Evolutionary conservation across 2,329 filamentous ascomycete genomes (phyloP).

Genomic region (Calonectria fujianensis): DNA sequence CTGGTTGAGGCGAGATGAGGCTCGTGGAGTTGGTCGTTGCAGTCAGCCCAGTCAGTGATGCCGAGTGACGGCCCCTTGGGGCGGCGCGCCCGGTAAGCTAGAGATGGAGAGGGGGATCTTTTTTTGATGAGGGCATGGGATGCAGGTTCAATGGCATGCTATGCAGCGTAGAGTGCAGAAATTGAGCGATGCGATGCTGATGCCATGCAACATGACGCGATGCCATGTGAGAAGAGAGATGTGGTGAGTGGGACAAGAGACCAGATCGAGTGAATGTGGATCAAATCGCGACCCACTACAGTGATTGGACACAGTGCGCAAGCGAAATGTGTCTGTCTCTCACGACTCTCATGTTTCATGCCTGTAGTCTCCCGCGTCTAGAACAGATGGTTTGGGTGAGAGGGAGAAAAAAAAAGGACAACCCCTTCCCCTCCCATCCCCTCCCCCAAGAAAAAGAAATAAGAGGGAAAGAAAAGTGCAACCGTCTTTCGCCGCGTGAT

Average conservation of each 20-base stretch:
- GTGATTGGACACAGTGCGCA: conserved; percentile 25
- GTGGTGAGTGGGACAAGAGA: conserved; percentile 45
- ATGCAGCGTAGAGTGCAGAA: conserved; percentile 14
- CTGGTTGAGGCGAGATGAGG: conserved; percentile 3
- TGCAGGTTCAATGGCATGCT: conserved; percentile 26
- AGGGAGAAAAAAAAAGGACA: neutral
- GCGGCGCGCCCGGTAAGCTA: neutral
- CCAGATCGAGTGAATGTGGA: conserved; percentile 32
- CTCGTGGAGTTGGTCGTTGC: conserved; percentile 12
- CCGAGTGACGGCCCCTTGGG: conserved; percentile 13
- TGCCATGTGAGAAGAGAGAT: conserved; percentile 28
- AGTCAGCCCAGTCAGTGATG: conserved; percentile 6
- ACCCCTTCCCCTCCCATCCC: neutral
- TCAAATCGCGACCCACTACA: conserved; percentile 27
- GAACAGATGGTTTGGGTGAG: neutral
- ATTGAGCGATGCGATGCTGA: neutral
- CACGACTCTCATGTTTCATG: conserved; percentile 17
- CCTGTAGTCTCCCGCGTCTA: conserved; percentile 11
- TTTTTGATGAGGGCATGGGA: neutral
- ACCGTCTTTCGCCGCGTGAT: neutral
- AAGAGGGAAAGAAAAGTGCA: neutral
- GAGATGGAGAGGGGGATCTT: neutral
- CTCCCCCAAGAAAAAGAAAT: neutral
- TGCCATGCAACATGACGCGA: conserved; percentile 24
- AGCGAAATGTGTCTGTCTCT: conserved; percentile 17